Evolutionary conservation across 768 basidiomycete species (phyloP), one percentile per base, ranked within the genome.

Genomic region (Porphyrellus cyaneotinctus): DNA sequence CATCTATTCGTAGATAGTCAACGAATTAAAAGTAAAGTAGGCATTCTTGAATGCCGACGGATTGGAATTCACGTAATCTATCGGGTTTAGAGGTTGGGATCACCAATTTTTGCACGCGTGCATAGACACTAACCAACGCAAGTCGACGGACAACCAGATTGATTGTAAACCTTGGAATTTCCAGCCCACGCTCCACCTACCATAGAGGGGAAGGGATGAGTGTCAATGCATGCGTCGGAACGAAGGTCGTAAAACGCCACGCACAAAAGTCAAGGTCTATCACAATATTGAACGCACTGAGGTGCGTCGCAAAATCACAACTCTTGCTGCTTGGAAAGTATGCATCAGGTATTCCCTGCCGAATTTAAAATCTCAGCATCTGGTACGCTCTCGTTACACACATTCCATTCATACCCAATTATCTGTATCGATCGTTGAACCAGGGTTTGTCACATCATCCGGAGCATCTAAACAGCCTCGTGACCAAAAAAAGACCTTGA

Each of bases 241-340:
- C 31, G 13, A 2, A 33, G 7, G 31, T 6, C 2, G 17, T 11
- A 9, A 10, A 50, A 28, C 26, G 26, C 12, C 26, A 54, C 67
- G 8, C 22, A 66, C 65, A 69, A 41, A 66, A 67, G 35, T 63
- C 62, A 11, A 66, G 60, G 58, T 88, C 82, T 58, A 89, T 83
- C 55, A 87, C 72, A 51, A 87, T 87, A 54, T 80, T 82, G 61
- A 87, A 78, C 1, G 73, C 55, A 11, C 75, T 70, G 58, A 88
- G 82, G 51, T 82, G 70, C 43, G 73, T 69, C 43, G 71, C 54
- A 41, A 91, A 74, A 54, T 84, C 69, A 62, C 87, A 91, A 45
- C 72, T 67, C 3, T 71, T 77, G 59, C 72, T 76, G 11, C 58
- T 50, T 17, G 85, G 85, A 70, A 87, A 89, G 58, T 74, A 75